phyloP scores from a whole-genome alignment of 768 basidiomycete species.

The Infundibulicybe gibba region DNA sequence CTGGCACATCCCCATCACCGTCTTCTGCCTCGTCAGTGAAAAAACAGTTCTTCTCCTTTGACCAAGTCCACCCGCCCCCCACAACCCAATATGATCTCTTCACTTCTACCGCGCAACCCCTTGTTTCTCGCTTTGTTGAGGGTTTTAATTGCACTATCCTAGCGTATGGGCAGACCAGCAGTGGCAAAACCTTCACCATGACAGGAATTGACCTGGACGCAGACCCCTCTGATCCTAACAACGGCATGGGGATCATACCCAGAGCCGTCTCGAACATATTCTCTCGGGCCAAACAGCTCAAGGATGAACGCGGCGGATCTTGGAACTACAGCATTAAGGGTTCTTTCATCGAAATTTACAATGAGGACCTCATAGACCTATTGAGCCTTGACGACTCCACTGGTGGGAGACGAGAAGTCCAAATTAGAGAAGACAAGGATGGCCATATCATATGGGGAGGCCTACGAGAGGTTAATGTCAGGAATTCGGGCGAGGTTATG shows the following conservation, averaged over 20 bases:
- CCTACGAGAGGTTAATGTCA: conserved; percentile 87
- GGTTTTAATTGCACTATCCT: conserved; percentile 98
- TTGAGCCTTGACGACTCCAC: conserved; percentile 68
- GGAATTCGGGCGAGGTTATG: conserved; percentile 87
- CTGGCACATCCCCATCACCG: conserved; percentile 42
- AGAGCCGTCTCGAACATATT: conserved; percentile 91
- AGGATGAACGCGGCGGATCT: conserved; percentile 66
- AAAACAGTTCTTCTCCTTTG: conserved; percentile 88
- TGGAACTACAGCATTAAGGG: conserved; percentile 85
- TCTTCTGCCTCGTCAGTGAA: conserved; percentile 50
- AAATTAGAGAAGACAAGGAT: conserved; percentile 96
- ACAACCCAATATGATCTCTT: conserved; percentile 86
- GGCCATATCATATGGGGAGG: conserved; percentile 98
- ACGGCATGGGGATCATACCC: conserved; percentile 93
- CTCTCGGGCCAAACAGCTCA: conserved; percentile 67
- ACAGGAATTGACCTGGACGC: conserved; percentile 90
- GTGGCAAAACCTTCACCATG: conserved; percentile 98
- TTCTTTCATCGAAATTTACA: conserved; percentile 97
- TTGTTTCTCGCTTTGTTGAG: conserved; percentile 83
- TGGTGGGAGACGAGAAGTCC: conserved; percentile 77
- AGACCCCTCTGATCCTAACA: conserved; percentile 77
- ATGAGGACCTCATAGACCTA: conserved; percentile 97
- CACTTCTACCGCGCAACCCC: conserved; percentile 77
- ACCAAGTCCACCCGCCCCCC: conserved; percentile 88
- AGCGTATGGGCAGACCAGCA: conserved; percentile 96